Evolutionary conservation across 1,139 yeast species (phyloP).

Genomic region (Yarrowia galli): DNA sequence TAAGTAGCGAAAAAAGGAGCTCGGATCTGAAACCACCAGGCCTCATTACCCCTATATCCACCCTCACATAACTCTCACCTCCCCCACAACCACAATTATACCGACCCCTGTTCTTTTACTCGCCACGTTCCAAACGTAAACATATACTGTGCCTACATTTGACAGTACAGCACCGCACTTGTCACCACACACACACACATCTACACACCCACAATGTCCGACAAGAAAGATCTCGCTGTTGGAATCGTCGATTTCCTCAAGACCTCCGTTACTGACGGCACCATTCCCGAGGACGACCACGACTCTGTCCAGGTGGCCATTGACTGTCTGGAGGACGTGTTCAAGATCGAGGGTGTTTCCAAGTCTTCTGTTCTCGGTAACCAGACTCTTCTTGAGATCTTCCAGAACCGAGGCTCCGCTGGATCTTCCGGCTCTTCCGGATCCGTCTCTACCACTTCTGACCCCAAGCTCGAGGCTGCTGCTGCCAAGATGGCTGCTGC

Average conservation of each 20-base stretch:
- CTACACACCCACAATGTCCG: conserved; percentile 20
- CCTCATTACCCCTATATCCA: no score
- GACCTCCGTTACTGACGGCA: conserved; percentile 64
- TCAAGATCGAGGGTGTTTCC: conserved; percentile 63
- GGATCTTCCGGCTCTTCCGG: conserved; percentile 36
- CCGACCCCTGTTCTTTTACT: no score
- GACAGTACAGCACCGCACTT: no score
- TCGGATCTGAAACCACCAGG: no score
- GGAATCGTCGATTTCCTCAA: conserved; percentile 78
- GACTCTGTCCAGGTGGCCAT: conserved; percentile 97
- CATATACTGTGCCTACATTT: no score
- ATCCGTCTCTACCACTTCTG: neutral
- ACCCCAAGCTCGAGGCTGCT: conserved; percentile 42
- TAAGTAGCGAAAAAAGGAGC: no score
- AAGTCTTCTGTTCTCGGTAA: conserved; percentile 58
- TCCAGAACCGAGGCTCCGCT: conserved; percentile 36
- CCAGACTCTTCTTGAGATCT: conserved; percentile 49
- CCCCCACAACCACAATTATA: no score
- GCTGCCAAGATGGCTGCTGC: conserved; percentile 43
- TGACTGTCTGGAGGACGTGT: conserved; percentile 90
- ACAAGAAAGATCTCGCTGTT: conserved; percentile 71
- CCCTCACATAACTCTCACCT: no score
- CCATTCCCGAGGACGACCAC: conserved; percentile 75
- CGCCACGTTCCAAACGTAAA: no score
- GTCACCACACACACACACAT: neutral